Base-by-base conservation (phyloP, 2,329 filamentous ascomycete species). In the Pseudonectria buxi region DNA sequence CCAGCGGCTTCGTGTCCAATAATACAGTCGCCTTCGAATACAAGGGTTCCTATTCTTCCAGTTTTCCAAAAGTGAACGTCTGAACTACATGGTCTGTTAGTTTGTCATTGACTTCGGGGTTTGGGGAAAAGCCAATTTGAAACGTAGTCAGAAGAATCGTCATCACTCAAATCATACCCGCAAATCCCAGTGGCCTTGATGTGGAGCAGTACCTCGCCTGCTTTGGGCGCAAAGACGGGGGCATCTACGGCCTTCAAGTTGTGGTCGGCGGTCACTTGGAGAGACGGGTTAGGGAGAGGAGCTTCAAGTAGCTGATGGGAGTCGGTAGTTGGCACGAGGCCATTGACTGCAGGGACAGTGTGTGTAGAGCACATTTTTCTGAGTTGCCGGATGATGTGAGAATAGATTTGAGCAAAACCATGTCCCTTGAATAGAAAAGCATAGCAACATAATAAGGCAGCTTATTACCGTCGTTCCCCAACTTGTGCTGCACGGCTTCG, bases 41-140 rank as follows among this genome's bases (percentile, higher is more conserved):
- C 67, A 2, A 83, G 64, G 2, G 70, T 67, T 3, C 81, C 80
- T 48, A 84, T 83, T 10, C 69, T 61, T 15, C 80, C 80, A 1
- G 67, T 63, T 47, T 78, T 77, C 79, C 79, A 83, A 46, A 82
- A 79, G 53, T 84, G 79, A 44, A 83, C 71, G 47, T 83, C 79
- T 1, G 78, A 82, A 27, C 72, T n/a, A n/a, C n/a, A n/a, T n/a
- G n/a, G n/a, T n/a, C n/a, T 76, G 22, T 12, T 10, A 13, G 7
- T 26, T 10, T 4, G 28, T 44, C 25, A n/a, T n/a, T n/a, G n/a
- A n/a, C n/a, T n/a, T n/a, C n/a, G n/a, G n/a, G n/a, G n/a, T n/a
- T n/a, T n/a, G n/a, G n/a, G n/a, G n/a, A n/a, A n/a, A n/a, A n/a
- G n/a, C n/a, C n/a, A n/a, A n/a, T n/a, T n/a, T n/a, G n/a, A n/a